phyloP scores from a whole-genome alignment of 148 eudicot genomes.

The Camellia japonica region DNA sequence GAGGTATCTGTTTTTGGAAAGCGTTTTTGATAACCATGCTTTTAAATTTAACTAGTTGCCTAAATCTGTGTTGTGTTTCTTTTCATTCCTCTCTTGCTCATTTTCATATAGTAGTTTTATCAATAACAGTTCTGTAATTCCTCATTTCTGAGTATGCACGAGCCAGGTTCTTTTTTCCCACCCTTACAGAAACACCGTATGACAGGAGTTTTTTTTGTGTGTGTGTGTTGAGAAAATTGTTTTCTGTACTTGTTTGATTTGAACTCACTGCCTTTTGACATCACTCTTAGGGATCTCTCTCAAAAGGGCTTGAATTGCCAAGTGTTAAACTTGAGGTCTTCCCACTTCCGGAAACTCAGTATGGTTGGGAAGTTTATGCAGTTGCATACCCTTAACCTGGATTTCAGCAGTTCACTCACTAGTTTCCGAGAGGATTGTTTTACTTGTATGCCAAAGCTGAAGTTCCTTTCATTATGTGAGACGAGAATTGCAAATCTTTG shows the following conservation, averaged over 20 bases:
- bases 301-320: conserved; percentile 44
- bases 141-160: not conserved
- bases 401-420: conserved; percentile 54
- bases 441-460: conserved; percentile 52
- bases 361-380: conserved; percentile 44
- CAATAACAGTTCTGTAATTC: not conserved
- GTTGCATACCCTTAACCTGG: conserved; percentile 49
- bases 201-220: not conserved
- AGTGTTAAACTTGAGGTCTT: conserved; percentile 39
- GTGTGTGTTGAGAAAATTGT: no score
- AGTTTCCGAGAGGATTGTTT: conserved; percentile 54
- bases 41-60: not conserved
- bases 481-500: conserved; percentile 56
- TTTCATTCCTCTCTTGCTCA: not conserved
- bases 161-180: not conserved
- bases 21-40: no score
- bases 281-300: conserved; percentile 42
- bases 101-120: not conserved
- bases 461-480: conserved; percentile 48
- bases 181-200: not conserved
- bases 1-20: not conserved
- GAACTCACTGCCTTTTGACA: conserved; percentile 4
- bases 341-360: conserved; percentile 55
- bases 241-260: conserved; percentile 1
- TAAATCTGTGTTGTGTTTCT: not conserved